These are phyloP conservation scores for Saccharata proteae DNA, from an alignment of 2,329 filamentous ascomycete genomes.

Conservation along the genomic window DNA sequence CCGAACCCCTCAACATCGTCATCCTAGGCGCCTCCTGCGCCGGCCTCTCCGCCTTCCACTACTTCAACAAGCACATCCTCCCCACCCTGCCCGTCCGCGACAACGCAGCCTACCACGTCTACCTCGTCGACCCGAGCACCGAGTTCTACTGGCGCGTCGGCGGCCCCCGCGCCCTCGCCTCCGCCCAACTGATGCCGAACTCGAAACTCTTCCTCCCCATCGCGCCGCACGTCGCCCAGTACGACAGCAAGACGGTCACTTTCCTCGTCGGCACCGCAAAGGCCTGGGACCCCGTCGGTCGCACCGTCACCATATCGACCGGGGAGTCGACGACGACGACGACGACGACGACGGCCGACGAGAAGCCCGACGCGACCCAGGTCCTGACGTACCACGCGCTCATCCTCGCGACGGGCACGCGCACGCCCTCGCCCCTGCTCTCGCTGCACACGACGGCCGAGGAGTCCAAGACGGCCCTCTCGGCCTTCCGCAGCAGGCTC, in stretches of 20 bases:
- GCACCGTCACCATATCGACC: slow-evolving; percentile 12
- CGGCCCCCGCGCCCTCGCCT: slow-evolving; percentile 22
- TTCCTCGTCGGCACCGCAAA: slow-evolving; percentile 15
- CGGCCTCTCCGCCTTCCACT: slow-evolving; percentile 23
- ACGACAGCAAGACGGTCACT: slow-evolving; percentile 12
- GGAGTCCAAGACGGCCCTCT: slow-evolving; percentile 22
- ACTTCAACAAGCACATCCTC: slow-evolving; percentile 21
- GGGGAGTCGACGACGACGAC: no score
- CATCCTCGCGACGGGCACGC: slow-evolving; percentile 23
- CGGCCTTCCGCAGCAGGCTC: slow-evolving; percentile 16
- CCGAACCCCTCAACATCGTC: slow-evolving; percentile 14
- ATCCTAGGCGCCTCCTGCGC: slow-evolving; percentile 24
- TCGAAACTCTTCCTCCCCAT: slow-evolving; percentile 22
- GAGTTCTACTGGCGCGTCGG: slow-evolving; percentile 28
- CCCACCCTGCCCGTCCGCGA: slow-evolving; percentile 14
- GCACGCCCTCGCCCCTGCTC: slow-evolving; percentile 19
- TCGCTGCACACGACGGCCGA: slow-evolving; percentile 21
- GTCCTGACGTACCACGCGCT: slow-evolving; percentile 20
- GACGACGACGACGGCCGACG: slow-evolving; percentile 7
- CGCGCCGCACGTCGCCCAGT: slow-evolving; percentile 19
- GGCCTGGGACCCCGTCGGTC: slow-evolving; percentile 14
- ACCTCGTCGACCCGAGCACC: slow-evolving; percentile 22
- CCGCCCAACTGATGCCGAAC: slow-evolving; percentile 15
- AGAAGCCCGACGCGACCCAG: slow-evolving; percentile 1
- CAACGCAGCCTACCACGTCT: slow-evolving; percentile 17